phyloP scores from a whole-genome alignment of 2,329 filamentous ascomycete genomes.

The Exophiala mesophila region DNA sequence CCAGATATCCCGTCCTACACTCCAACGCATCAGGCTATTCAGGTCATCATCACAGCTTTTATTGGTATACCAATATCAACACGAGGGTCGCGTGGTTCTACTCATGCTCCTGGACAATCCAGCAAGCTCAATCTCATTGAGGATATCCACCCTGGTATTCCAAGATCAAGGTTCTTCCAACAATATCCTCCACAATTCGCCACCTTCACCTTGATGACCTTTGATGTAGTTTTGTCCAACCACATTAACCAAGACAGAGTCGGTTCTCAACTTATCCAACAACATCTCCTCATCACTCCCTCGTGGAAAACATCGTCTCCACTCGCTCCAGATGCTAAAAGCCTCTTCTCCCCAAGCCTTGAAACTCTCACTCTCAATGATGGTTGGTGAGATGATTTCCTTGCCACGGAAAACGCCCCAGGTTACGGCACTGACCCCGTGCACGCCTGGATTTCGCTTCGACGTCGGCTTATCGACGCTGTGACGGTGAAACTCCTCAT shows the following conservation, averaged over 20 bases:
- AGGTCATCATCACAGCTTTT: too few species aligned
- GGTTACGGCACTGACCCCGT: conserved; percentile 84
- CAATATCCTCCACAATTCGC: conserved; percentile 25
- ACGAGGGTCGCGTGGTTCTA: too few species aligned
- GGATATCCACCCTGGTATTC: too few species aligned
- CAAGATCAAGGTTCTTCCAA: conserved; percentile 2
- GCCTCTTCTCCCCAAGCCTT: conserved; percentile 92
- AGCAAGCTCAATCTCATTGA: too few species aligned
- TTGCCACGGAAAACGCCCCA: conserved; percentile 96
- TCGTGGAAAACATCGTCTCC: conserved; percentile 80
- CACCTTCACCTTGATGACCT: conserved; percentile 31
- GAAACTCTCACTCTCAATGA: conserved; percentile 94
- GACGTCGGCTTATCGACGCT: conserved; percentile 20
- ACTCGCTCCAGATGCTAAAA: conserved; percentile 91
- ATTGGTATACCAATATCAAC: too few species aligned
- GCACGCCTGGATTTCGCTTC: conserved; percentile 32
- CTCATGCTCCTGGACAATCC: too few species aligned
- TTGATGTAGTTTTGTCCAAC: conserved; percentile 44
- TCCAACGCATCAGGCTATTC: too few species aligned
- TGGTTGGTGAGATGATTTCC: conserved; percentile 93
- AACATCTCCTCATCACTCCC: conserved; percentile 66
- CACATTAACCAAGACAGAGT: conserved; percentile 80
- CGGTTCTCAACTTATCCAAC: conserved; percentile 61
- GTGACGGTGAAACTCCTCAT: neutral
- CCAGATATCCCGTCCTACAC: too few species aligned